Evolutionary conservation across 2,329 filamentous ascomycete genomes (phyloP), one percentile per base, ranked within the genome.

Genomic region (Bisporella sp.): DNA sequence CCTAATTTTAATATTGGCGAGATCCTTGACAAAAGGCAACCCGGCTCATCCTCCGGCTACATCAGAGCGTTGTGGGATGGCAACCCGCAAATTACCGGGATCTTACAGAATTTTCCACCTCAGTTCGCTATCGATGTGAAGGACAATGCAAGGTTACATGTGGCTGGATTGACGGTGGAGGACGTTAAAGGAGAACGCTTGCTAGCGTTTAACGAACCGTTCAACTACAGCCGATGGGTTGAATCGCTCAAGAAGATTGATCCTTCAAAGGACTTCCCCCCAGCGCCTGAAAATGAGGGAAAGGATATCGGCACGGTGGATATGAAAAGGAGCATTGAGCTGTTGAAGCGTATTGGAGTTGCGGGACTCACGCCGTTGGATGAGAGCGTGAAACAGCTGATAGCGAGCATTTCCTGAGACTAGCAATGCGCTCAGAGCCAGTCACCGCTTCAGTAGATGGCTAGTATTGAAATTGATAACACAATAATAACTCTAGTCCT

Each of bases 41-140:
- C 32, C 4, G 46, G 33, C 9, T 63, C 59, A 9, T 68, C 59
- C 2, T 56, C 58, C 4, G 55, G 41, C 0, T 41, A 62, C 12
- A 13, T 59, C 7, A 48, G 45, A 2, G n/a, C 42, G 0, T 46
- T 69, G 0, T 66, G 57, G 37, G 47, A 61, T 0, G 63, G 63
- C 2, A 47, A 57, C 33, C 31, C 45, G 6, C 49, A 45, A 2
- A 35, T 45, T 8, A 21, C 21, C 21, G 21, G 21, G 21, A 21
- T 21, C 21, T 31, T 59, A 31, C 37, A 48, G 29, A 35, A 30
- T 4, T 31, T 56, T 5, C 44, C 50, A 33, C 46, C 54, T 46
- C 47, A 57, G 47, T 56, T 44, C 21, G 73, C 67, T 72, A 70
- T 59, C 3, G 50, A 59, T 48, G 62, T 67, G 6, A 55, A 61